Evolutionary conservation across 2,329 filamentous ascomycete genomes (phyloP).

Genomic region (Fusarium azukiicola): DNA sequence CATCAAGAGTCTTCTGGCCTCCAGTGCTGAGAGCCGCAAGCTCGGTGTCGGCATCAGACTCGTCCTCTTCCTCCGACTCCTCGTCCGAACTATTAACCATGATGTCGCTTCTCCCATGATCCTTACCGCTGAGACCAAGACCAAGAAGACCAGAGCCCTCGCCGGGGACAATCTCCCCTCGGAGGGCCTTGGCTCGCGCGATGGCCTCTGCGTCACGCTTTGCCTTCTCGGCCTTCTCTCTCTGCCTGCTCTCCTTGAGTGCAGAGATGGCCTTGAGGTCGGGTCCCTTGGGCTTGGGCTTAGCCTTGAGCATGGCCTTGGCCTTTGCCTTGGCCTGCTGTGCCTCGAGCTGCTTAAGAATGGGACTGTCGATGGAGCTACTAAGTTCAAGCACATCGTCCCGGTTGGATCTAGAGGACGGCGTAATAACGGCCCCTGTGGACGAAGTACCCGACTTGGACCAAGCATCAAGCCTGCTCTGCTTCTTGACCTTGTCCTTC

Average conservation of each 20-base stretch:
- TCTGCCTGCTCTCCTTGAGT: conserved; percentile 86
- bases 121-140: conserved; percentile 87
- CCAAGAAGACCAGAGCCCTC: conserved; percentile 90
- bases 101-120: conserved; percentile 91
- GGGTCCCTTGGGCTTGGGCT: conserved; percentile 57
- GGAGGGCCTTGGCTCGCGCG: conserved; percentile 79
- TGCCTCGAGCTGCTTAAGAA: conserved; percentile 70
- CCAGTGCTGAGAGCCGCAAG: conserved; percentile 72
- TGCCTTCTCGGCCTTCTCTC: conserved; percentile 87
- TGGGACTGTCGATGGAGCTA: conserved; percentile 70
- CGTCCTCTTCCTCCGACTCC: conserved; percentile 84
- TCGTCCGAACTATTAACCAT: conserved; percentile 94
- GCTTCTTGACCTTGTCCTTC: conserved; percentile 71
- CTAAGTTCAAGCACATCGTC: conserved; percentile 71
- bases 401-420: conserved; percentile 64
- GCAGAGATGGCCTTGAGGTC: conserved; percentile 64
- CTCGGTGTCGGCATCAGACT: conserved; percentile 73
- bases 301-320: conserved; percentile 56
- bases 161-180: conserved; percentile 70
- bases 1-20: conserved; percentile 71
- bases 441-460: conserved; percentile 71
- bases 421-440: conserved; percentile 43
- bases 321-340: conserved; percentile 57
- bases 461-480: conserved; percentile 81
- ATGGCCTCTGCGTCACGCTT: conserved; percentile 87